phyloP scores from a whole-genome alignment of 306 rosid genomes.

The Trichosanthes truncata region DNA sequence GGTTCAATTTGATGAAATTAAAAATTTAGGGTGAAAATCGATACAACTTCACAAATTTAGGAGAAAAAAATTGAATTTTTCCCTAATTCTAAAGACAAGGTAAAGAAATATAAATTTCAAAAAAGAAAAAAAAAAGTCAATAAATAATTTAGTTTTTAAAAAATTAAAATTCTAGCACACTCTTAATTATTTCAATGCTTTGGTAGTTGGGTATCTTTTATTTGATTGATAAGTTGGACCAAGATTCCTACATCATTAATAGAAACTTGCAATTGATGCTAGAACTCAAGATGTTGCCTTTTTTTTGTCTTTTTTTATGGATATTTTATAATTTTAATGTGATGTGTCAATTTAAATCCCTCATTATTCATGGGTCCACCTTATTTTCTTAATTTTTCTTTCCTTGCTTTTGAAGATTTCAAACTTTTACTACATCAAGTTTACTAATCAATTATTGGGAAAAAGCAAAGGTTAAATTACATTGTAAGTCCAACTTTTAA shows the following conservation, averaged over 20 bases:
- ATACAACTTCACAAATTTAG: too few relatives aligned
- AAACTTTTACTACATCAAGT: background rate
- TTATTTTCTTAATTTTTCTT: background rate
- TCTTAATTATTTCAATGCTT: background rate
- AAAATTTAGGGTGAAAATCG: too few relatives aligned
- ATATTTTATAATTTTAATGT: background rate
- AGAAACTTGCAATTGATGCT: background rate
- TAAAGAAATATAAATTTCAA: too few relatives aligned
- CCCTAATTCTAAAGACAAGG: too few relatives aligned
- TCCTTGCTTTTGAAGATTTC: background rate
- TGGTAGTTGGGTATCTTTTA: background rate
- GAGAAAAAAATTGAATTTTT: too few relatives aligned
- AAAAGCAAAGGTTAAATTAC: background rate
- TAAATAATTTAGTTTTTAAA: background rate
- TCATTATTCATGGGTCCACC: background rate
- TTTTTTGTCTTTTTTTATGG: background rate
- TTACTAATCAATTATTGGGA: background rate
- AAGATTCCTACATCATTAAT: background rate
- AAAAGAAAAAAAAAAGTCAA: background rate
- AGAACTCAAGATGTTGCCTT: background rate
- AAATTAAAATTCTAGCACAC: background rate
- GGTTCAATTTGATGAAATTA: too few relatives aligned
- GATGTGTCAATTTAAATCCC: background rate
- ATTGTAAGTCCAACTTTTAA: background rate
- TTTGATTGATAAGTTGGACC: constrained; percentile 1